Conservation (phyloP, 192 early-diverging fungal species). For the Mortierella antarctica region DNA sequence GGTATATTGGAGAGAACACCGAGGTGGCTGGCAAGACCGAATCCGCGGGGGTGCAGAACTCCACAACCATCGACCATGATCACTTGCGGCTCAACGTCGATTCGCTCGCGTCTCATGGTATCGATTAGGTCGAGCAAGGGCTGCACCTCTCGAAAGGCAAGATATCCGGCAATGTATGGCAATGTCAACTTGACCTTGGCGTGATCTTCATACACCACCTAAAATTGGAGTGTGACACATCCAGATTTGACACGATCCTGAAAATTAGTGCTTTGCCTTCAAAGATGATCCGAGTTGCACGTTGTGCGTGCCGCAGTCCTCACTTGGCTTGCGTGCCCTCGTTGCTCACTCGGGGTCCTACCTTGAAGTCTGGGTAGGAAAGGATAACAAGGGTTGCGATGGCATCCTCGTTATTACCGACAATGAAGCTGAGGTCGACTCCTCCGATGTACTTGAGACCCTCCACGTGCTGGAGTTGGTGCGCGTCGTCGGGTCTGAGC, state of each 20-base stretch:
- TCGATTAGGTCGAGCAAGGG: constrained; percentile 69
- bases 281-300: neutral
- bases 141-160: constrained; percentile 91
- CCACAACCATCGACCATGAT: constrained; percentile 93
- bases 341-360: constrained; percentile 3
- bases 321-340: neutral
- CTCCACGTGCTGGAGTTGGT: constrained; percentile 6
- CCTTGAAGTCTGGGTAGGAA: constrained; percentile 70
- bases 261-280: too few species aligned
- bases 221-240: neutral
- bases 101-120: constrained; percentile 56
- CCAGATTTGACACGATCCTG: neutral
- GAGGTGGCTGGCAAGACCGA: constrained; percentile 89
- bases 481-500: constrained; percentile 10
- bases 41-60: constrained; percentile 84
- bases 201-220: constrained; percentile 74
- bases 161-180: constrained; percentile 90
- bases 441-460: constrained; percentile 74
- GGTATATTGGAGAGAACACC: constrained; percentile 79
- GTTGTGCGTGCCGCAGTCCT: neutral
- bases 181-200: constrained; percentile 67
- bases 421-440: constrained; percentile 79
- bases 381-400: constrained; percentile 83
- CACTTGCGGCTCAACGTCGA: constrained; percentile 78
- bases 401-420: constrained; percentile 63